Evolutionary conservation across 805 yeast species (phyloP).

Genomic region (Saccharomyces cerevisiae): DNA sequence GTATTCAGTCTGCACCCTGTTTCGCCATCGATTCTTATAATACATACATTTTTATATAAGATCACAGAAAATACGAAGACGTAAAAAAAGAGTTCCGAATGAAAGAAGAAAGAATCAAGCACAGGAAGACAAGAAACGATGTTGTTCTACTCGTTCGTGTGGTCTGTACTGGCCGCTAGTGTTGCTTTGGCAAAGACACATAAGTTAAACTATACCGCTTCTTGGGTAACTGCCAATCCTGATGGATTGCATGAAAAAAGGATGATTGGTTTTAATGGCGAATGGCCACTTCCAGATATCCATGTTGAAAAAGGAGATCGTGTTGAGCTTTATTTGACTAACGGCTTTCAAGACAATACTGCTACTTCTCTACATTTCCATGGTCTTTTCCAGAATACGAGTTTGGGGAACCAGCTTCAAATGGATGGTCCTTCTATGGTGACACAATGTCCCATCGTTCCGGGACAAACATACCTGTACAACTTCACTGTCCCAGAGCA

Average conservation of each 20-base stretch:
- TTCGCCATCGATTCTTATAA: background rate
- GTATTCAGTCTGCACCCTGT: background rate
- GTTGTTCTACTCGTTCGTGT: background rate
- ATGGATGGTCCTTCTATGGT: slow-evolving; percentile 81
- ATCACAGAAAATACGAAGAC: background rate
- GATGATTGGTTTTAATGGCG: slow-evolving; percentile 58
- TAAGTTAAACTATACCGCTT: slow-evolving; percentile 46
- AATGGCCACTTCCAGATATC: slow-evolving; percentile 69
- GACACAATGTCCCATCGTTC: slow-evolving; percentile 71
- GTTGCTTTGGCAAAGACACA: slow-evolving; percentile 35
- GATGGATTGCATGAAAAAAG: slow-evolving; percentile 51
- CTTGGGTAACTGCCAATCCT: slow-evolving; percentile 57
- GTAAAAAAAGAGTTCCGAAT: background rate
- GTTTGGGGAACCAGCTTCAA: slow-evolving; percentile 34
- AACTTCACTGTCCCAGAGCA: slow-evolving; percentile 63
- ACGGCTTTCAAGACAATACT: slow-evolving; percentile 42
- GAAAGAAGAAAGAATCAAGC: background rate
- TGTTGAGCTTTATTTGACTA: slow-evolving; percentile 49
- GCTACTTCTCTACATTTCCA: slow-evolving; percentile 69
- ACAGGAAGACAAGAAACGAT: background rate
- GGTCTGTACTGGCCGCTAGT: background rate
- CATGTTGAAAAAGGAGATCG: slow-evolving; percentile 59
- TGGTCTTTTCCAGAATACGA: slow-evolving; percentile 61
- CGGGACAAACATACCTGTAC: slow-evolving; percentile 57
- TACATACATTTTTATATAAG: background rate